phyloP scores from a whole-genome alignment of 2,329 filamentous ascomycete genomes.

The Paramyrothecium roridum region DNA sequence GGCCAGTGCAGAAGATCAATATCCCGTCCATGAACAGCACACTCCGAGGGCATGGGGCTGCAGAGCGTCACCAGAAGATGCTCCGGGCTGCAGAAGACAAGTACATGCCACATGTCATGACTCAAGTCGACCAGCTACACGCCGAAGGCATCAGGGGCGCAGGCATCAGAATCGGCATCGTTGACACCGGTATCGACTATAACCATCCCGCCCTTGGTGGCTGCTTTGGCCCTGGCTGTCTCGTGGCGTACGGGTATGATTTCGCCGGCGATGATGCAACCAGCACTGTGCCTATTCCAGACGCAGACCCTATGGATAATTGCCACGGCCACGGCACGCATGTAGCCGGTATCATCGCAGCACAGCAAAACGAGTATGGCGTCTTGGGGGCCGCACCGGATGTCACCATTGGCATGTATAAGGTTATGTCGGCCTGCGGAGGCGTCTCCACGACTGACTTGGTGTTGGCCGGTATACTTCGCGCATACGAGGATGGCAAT shows the following conservation, averaged over 20 bases:
- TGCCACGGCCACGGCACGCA: neutral
- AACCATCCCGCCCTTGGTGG: neutral
- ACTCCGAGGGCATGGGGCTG: neutral
- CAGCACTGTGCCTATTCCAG: neutral
- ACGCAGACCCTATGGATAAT: neutral
- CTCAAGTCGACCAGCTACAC: neutral
- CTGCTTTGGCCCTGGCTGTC: neutral
- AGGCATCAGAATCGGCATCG: neutral
- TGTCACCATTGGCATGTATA: conserved; percentile 50
- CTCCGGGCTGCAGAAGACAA: neutral
- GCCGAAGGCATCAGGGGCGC: neutral
- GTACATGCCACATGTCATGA: neutral
- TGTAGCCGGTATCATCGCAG: neutral
- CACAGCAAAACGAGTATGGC: conserved; percentile 35
- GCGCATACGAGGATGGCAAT: conserved; percentile 51
- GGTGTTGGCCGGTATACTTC: conserved; percentile 52
- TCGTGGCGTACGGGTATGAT: neutral
- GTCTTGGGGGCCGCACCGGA: conserved; percentile 52
- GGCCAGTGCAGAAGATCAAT: neutral
- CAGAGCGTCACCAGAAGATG: neutral
- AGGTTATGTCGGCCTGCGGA: conserved; percentile 49
- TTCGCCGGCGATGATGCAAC: neutral
- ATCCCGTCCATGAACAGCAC: neutral
- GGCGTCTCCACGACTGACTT: conserved; percentile 47
- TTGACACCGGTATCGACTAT: neutral